phyloP scores from a whole-genome alignment of 2,329 filamentous ascomycete species.

The Aspergillus pseudotamarii region DNA sequence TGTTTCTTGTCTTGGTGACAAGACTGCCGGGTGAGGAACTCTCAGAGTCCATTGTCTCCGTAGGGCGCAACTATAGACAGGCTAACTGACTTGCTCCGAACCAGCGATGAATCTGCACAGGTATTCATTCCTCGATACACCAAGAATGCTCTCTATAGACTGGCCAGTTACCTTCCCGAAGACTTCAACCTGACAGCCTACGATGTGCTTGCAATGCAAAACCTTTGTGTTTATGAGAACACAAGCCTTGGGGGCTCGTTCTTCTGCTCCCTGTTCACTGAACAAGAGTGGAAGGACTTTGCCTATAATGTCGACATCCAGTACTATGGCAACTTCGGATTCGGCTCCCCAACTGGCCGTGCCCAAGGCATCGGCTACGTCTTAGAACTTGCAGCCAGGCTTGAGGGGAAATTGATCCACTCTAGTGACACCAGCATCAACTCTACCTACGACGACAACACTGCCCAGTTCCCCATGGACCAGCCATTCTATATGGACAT shows the following conservation, averaged over 20 bases:
- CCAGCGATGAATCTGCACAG: slow-evolving; percentile 32
- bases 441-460: slow-evolving; percentile 52
- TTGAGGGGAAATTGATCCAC: slow-evolving; percentile 51
- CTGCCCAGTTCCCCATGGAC: slow-evolving; percentile 49
- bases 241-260: slow-evolving; percentile 53
- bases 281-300: slow-evolving; percentile 58
- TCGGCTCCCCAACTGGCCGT: slow-evolving; percentile 54
- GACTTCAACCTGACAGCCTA: slow-evolving; percentile 54
- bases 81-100: background rate
- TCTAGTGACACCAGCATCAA: slow-evolving; percentile 56
- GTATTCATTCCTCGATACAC: slow-evolving; percentile 53
- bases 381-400: slow-evolving; percentile 54
- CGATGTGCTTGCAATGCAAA: slow-evolving; percentile 57
- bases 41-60: background rate
- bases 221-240: slow-evolving; percentile 58
- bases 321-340: slow-evolving; percentile 51
- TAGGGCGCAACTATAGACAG: background rate
- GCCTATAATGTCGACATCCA: slow-evolving; percentile 57
- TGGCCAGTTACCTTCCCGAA: slow-evolving; percentile 51
- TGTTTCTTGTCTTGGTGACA: slow-evolving; percentile 34
- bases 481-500: slow-evolving; percentile 57
- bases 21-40: slow-evolving; percentile 34
- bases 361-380: slow-evolving; percentile 58
- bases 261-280: slow-evolving; percentile 58
- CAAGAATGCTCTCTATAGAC: slow-evolving; percentile 46